These are phyloP conservation scores for Furcasterigmium furcatum DNA, from an alignment of 2,329 filamentous ascomycete species.

Conservation along the genomic window DNA sequence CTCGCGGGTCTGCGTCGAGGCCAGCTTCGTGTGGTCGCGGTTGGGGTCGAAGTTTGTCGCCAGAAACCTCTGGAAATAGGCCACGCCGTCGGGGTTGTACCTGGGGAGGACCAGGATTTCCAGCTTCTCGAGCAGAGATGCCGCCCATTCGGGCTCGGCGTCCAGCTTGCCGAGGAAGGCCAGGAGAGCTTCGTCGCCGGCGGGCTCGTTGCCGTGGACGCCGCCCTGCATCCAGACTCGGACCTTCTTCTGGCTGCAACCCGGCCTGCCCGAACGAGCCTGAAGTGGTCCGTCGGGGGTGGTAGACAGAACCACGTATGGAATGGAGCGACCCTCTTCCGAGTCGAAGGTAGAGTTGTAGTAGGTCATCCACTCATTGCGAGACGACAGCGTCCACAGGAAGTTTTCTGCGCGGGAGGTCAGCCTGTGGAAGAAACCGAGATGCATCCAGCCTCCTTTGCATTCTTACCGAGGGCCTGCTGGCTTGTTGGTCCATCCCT, in stretches of 20 bases:
- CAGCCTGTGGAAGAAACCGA: neutral
- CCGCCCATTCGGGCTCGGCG: constrained; percentile 21
- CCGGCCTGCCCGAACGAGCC: neutral
- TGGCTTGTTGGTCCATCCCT: constrained; percentile 13
- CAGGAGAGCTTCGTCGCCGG: constrained; percentile 23
- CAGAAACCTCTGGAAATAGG: constrained; percentile 25
- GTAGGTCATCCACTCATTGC: constrained; percentile 19
- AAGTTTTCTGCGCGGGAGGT: constrained; percentile 7
- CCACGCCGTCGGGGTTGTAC: constrained; percentile 28
- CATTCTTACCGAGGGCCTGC: constrained; percentile 11
- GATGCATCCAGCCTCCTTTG: neutral
- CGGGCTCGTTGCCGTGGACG: constrained; percentile 28
- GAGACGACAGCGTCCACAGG: constrained; percentile 14
- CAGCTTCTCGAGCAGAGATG: constrained; percentile 18
- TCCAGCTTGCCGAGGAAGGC: constrained; percentile 25
- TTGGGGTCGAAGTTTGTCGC: constrained; percentile 26
- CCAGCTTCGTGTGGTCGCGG: constrained; percentile 27
- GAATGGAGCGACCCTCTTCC: constrained; percentile 17
- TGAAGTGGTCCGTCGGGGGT: neutral
- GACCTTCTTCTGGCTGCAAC: constrained; percentile 15
- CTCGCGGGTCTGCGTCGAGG: constrained; percentile 23
- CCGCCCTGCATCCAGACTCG: constrained; percentile 26
- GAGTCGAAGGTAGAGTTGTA: constrained; percentile 13
- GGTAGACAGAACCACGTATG: constrained; percentile 14
- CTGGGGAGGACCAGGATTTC: constrained; percentile 25